Evolutionary conservation across 208 protist species (phyloP), one percentile per base, ranked within the genome.

Genomic region (Acanthamoeba lenticulata): DNA sequence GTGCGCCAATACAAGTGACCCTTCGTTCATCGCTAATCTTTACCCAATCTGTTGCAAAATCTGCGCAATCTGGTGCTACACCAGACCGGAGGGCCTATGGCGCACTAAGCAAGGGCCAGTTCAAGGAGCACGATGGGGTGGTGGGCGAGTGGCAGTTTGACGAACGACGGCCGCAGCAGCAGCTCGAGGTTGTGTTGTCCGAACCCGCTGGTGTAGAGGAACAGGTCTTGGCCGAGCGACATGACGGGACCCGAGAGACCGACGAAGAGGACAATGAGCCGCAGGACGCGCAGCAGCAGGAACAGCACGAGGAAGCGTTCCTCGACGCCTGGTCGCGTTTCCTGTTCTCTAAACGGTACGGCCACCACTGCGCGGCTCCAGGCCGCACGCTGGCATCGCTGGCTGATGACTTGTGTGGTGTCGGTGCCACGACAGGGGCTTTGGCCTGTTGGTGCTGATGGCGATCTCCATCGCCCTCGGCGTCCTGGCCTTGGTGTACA

Each of bases 61-160:
- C 11, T 21, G 11, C 11, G 11, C 21, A 27, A 60, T 60, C 21
- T 21, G 11, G 15, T 60, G 15, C 21, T 27, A 60, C 11, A 60
- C 11, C 11, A 85, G 74, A 85, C 24, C 29, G 24, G 24, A n/a
- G n/a, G 21, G 29, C 6, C 9, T 85, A 85, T 24, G 74, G 74
- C 7, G 74, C 44, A 0, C 74, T 85, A 7, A 24, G 74, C 13
- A 5, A 17, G 13, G 74, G 74, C 17, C 2, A 27, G 27, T 85
- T 34, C 27, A 24, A 19, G 1, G 45, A 47, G 74, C 44, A 55
- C n/a, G 74, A 85, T 32, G 74, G 74, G 0, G 74, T 79, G 36
- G 36, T 85, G 44, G 74, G 74, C 74, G 74, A 85, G 74, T 85
- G 74, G 74, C 74, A 55, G 45, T 85, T 57, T 42, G 74, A 85